Percentiles rank a stretch among this genome's conserved stretches.
These are phyloP conservation scores for Flaveria ramosissima DNA, from an alignment of 129 eudicot genomes.

Conservation along the genomic window DNA sequence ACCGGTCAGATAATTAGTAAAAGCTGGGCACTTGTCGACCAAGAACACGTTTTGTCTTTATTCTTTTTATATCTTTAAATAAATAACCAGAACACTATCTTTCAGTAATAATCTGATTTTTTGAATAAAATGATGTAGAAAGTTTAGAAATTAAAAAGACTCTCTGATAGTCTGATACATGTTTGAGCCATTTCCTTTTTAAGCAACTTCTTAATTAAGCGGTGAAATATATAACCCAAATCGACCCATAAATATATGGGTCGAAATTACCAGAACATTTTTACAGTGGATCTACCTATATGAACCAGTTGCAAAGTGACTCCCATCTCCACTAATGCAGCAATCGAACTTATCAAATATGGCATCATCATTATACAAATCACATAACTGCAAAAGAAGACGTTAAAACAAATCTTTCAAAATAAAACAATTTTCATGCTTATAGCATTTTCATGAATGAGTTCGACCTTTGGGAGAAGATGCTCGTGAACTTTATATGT, in stretches of 20 bases:
- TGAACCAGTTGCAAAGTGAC: constrained; percentile 83
- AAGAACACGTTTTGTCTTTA: too few relatives aligned
- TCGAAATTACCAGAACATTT: not conserved
- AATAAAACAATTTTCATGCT: not conserved
- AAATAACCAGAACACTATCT: not conserved
- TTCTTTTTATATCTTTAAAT: not conserved
- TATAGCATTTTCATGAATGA: not conserved
- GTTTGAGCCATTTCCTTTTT: not conserved
- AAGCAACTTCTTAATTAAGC: not conserved
- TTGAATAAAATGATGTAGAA: not conserved
- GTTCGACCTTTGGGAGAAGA: constrained; percentile 72
- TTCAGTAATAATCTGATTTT: not conserved
- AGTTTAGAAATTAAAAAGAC: not conserved
- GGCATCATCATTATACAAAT: constrained; percentile 73
- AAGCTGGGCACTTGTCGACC: too few relatives aligned
- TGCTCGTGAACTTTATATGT: constrained; percentile 75
- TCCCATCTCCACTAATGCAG: constrained; percentile 80
- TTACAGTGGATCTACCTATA: constrained; percentile 53
- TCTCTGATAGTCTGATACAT: not conserved
- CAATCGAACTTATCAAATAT: constrained; percentile 91
- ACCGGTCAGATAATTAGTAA: not conserved
- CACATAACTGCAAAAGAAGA: constrained; percentile 50
- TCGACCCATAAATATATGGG: constrained; percentile 9
- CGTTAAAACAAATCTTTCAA: not conserved
- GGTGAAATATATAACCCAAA: not conserved